phyloP scores from a whole-genome alignment of 768 basidiomycete genomes.

The Leucosporidium scottii region DNA sequence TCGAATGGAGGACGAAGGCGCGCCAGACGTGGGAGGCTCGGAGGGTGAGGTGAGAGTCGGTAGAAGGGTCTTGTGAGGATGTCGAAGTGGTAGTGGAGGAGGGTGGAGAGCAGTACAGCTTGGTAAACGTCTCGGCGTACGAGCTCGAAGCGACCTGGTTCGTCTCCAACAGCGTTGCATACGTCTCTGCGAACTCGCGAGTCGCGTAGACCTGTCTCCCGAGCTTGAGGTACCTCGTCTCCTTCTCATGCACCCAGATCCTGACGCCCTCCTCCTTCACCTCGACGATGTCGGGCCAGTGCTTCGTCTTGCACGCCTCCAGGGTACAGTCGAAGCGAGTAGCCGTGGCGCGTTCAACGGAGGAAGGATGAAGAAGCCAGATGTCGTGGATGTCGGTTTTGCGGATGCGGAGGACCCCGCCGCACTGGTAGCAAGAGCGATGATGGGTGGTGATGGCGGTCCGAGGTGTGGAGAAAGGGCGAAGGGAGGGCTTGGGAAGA shows the following conservation, averaged over 20 bases:
- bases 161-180: not conserved
- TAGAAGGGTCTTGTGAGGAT: too few relatives aligned
- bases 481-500: not conserved
- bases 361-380: not conserved
- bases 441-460: not conserved
- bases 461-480: not conserved
- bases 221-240: not conserved
- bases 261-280: not conserved
- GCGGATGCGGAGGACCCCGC: not conserved
- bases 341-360: not conserved
- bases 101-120: not conserved
- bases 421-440: not conserved
- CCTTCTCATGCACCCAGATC: not conserved
- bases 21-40: constrained; percentile 6
- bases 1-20: constrained; percentile 11
- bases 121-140: not conserved
- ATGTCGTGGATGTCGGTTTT: not conserved
- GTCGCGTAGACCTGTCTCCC: not conserved
- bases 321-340: not conserved
- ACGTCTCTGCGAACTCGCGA: not conserved
- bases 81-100: not conserved
- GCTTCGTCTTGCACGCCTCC: not conserved
- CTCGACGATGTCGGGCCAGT: not conserved
- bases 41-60: not conserved
- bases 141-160: not conserved